phyloP scores from a whole-genome alignment of 75 land plant genomes.

The Cryptomeria japonica region DNA sequence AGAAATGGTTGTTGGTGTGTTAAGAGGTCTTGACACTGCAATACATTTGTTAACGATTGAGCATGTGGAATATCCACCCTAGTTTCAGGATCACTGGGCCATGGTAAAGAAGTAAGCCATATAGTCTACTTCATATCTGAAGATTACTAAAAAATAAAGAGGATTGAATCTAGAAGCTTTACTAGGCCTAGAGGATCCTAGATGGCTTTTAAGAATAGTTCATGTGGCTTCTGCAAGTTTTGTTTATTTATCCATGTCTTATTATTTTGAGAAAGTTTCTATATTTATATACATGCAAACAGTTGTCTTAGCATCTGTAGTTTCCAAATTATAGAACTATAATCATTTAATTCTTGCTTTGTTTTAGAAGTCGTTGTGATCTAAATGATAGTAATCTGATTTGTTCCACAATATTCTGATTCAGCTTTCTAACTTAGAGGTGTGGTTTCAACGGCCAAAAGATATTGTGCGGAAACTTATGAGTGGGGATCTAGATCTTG shows the following conservation, averaged over 20 bases:
- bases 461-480: constrained; percentile 87
- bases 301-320: background rate
- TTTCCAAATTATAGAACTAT: background rate
- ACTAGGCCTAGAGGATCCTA: background rate
- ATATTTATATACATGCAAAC: background rate
- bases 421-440: constrained; percentile 87
- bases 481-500: constrained; percentile 95
- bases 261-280: background rate
- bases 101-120: background rate
- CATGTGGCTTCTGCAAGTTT: background rate
- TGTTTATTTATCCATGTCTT: constrained; percentile 3
- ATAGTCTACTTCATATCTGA: background rate
- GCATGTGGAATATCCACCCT: no score
- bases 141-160: background rate
- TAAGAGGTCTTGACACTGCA: no score
- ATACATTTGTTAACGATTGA: no score
- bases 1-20: no score
- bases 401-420: background rate
- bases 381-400: background rate
- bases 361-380: background rate
- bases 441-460: constrained; percentile 96
- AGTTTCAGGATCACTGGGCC: background rate
- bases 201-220: background rate
- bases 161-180: background rate
- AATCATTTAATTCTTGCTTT: background rate